phyloP scores from a whole-genome alignment of 2,329 filamentous ascomycete species.

The Clathrospora elynae region DNA sequence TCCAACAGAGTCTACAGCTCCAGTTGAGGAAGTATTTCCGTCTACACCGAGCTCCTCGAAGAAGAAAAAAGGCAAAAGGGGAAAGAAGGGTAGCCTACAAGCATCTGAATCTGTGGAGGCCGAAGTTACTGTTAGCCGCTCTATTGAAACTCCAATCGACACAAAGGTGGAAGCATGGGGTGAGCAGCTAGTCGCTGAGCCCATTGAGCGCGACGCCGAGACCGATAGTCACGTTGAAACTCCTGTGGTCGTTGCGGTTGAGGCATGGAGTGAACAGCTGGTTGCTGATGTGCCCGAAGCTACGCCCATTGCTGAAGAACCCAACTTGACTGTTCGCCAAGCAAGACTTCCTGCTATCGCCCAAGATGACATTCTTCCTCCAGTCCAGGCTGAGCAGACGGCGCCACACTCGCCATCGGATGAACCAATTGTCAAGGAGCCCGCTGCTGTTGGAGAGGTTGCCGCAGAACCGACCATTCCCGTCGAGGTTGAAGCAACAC shows the following conservation, averaged over 20 bases:
- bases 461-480: background rate
- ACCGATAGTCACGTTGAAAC: background rate
- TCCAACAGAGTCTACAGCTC: slow-evolving; percentile 6
- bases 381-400: background rate
- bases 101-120: slow-evolving; percentile 10
- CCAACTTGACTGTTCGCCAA: background rate
- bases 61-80: slow-evolving; percentile 37
- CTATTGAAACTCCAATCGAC: slow-evolving; percentile 1
- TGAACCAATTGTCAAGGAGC: background rate
- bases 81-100: slow-evolving; percentile 23
- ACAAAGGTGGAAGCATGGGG: background rate
- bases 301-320: background rate
- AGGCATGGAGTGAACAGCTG: slow-evolving; percentile 13
- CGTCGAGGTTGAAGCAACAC: slow-evolving; percentile 6
- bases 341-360: background rate
- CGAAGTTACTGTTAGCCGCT: background rate
- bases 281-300: background rate
- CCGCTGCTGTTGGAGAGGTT: background rate
- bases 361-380: slow-evolving; percentile 1
- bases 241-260: slow-evolving; percentile 4
- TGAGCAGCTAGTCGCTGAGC: background rate
- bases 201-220: background rate
- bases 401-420: background rate
- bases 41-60: slow-evolving; percentile 17
- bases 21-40: slow-evolving; percentile 16